phyloP scores from a whole-genome alignment of 352 stramenopile genomes.

The Pythium angustatum region DNA sequence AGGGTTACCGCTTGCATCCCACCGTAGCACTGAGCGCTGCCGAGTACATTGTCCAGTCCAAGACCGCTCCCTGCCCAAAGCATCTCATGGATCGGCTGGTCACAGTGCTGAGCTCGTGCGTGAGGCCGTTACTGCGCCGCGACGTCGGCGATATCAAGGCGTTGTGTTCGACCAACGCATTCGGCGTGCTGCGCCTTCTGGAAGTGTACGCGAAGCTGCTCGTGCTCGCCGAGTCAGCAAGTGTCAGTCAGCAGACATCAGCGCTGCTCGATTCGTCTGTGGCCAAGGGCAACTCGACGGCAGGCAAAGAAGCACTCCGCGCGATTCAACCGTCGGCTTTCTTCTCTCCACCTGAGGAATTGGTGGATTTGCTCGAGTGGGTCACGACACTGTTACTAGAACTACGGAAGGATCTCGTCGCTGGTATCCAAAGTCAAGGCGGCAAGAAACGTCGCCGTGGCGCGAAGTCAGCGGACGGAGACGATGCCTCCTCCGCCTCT shows the following conservation, averaged over 20 bases:
- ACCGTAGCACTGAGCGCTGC: slow-evolving; percentile 61
- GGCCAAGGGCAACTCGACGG: slow-evolving; percentile 40
- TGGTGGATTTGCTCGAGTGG: slow-evolving; percentile 55
- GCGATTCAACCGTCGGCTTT: slow-evolving; percentile 61
- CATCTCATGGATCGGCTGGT: slow-evolving; percentile 51
- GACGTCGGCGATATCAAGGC: slow-evolving; percentile 41
- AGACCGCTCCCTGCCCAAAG: slow-evolving; percentile 47
- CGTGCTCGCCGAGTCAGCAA: slow-evolving; percentile 50
- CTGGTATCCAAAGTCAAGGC: slow-evolving; percentile 45
- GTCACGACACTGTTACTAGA: slow-evolving; percentile 51
- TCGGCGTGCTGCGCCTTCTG: slow-evolving; percentile 63
- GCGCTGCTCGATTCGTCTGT: slow-evolving; percentile 37
- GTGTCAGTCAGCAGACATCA: slow-evolving; percentile 51
- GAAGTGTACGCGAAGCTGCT: slow-evolving; percentile 72
- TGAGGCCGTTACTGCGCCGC: slow-evolving; percentile 48
- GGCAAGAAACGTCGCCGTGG: slow-evolving; percentile 26
- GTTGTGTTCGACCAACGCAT: slow-evolving; percentile 53
- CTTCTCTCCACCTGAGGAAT: slow-evolving; percentile 51
- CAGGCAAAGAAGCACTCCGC: slow-evolving; percentile 41
- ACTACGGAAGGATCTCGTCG: slow-evolving; percentile 43
- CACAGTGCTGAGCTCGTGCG: slow-evolving; percentile 40
- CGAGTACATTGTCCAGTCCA: slow-evolving; percentile 65
- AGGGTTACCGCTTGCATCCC: slow-evolving; percentile 45
- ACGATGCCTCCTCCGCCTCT: background rate
- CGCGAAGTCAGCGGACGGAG: background rate